Evolutionary conservation across 495 filamentous ascomycete genomes (phyloP), one percentile per base, ranked within the genome.

Genomic region (Penicillium tannophilum): DNA sequence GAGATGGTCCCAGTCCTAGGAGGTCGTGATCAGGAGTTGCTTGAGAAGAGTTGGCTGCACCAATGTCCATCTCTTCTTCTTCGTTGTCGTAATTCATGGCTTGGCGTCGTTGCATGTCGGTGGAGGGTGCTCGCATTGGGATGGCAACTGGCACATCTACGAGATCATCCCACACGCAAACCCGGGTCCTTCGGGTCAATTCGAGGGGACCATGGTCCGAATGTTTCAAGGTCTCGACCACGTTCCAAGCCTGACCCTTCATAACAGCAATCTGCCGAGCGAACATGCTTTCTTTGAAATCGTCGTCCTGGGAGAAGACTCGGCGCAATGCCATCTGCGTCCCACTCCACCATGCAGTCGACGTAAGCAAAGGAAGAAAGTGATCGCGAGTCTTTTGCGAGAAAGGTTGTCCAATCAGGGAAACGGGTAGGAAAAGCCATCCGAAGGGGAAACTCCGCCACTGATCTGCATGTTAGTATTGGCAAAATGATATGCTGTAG

Each of bases 231-330:
- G 93, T 97, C 76, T 98, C 94, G 9, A 98, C 92, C 3, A 98
- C 94, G 72, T 98, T 98, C 90, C 93, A 98, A 9, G 95, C 94
- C 66, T 98, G 94, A 5, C 94, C 94, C 76, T 98, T 98, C 90
- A 98, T 94, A 42, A 98, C 94, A 1, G 95, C 93, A 48, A 98
- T 96, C 66, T 98, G 94, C 53, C 89, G 83, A 17, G 91, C 91
- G 73, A 95, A 98, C 94, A 98, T 98, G 72, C 89, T 87, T 74
- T 98, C 94, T 65, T 98, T 90, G 71, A 98, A 98, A 72, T 98
- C 94, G 0, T 90, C 84, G 68, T 98, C 94, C 69, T 93, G 86
- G 60, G 88, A 86, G 66, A 98, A 98, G 23, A 96, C 84, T 44
- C 84, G 79, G 11, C 93, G 87, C 36, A 98, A 77, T 24, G 89